A percentile compares a stretch with the other conserved stretches of the same genome.
Evolutionary conservation across 805 yeast species (phyloP).

Genomic region (Pachysolen tannophilus): DNA sequence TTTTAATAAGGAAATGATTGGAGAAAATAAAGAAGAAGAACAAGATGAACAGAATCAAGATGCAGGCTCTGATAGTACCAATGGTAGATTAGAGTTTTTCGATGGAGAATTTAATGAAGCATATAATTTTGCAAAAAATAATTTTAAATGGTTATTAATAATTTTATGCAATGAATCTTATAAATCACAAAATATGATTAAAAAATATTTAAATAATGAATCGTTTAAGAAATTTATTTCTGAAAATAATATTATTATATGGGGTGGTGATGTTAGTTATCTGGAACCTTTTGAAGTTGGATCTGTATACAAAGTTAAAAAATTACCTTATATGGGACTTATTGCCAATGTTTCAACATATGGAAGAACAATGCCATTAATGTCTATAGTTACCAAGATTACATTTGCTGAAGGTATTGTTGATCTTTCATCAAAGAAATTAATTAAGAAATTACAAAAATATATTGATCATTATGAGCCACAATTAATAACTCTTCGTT

Average conservation of each 20-base stretch:
- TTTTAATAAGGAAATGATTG: slow-evolving; percentile 8
- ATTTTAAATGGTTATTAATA: slow-evolving; percentile 44
- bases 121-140: slow-evolving; percentile 26
- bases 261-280: slow-evolving; percentile 56
- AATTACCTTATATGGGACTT: slow-evolving; percentile 47
- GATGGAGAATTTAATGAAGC: slow-evolving; percentile 34
- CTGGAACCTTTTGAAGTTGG: slow-evolving; percentile 66
- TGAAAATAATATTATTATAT: slow-evolving; percentile 41
- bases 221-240: slow-evolving; percentile 30
- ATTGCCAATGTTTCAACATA: slow-evolving; percentile 51
- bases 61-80: not conserved
- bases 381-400: slow-evolving; percentile 37
- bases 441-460: slow-evolving; percentile 26
- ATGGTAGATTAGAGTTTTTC: slow-evolving; percentile 15
- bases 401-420: slow-evolving; percentile 13
- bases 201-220: slow-evolving; percentile 36
- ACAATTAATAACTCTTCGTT: slow-evolving; percentile 50
- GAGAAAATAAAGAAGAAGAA: too few species aligned
- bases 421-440: slow-evolving; percentile 16
- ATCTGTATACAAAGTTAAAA: slow-evolving; percentile 39
- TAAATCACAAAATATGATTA: slow-evolving; percentile 34
- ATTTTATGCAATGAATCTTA: slow-evolving; percentile 40
- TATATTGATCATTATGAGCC: slow-evolving; percentile 51
- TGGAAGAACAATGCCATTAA: slow-evolving; percentile 37
- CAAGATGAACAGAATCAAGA: not conserved